Evolutionary conservation across 164 flowering plant species (phyloP).

Genomic region (Stephania japonica): DNA sequence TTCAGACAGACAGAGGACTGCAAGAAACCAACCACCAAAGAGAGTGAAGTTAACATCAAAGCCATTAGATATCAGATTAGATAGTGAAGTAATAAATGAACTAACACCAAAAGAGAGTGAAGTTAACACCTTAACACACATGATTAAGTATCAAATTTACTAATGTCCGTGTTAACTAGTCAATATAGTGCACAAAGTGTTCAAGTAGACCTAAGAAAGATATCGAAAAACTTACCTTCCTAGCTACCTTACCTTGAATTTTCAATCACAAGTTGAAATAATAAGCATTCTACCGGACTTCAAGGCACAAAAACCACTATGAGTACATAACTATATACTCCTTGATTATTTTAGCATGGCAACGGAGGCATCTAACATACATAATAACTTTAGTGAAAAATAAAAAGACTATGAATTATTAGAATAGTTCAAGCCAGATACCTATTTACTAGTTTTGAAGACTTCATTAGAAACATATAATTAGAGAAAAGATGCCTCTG

Average conservation of each 20-base stretch:
- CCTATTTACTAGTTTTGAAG: not conserved
- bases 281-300: not conserved
- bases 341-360: not conserved
- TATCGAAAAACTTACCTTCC: not conserved
- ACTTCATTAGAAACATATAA: not conserved
- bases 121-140: too few species aligned
- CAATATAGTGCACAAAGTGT: not conserved
- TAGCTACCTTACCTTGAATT: too few species aligned
- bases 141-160: not conserved
- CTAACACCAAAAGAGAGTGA: too few species aligned
- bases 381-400: not conserved
- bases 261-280: not conserved
- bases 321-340: not conserved
- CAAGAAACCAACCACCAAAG: conserved; percentile 15
- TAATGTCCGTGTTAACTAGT: not conserved
- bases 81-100: not conserved
- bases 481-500: not conserved
- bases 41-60: not conserved
- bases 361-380: not conserved
- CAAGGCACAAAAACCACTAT: not conserved
- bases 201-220: not conserved
- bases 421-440: not conserved
- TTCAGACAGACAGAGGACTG: conserved; percentile 90
- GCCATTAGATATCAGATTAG: not conserved
- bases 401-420: not conserved